phyloP scores from a whole-genome alignment of 208 protist genomes.

The Leishmania gerbilli region DNA sequence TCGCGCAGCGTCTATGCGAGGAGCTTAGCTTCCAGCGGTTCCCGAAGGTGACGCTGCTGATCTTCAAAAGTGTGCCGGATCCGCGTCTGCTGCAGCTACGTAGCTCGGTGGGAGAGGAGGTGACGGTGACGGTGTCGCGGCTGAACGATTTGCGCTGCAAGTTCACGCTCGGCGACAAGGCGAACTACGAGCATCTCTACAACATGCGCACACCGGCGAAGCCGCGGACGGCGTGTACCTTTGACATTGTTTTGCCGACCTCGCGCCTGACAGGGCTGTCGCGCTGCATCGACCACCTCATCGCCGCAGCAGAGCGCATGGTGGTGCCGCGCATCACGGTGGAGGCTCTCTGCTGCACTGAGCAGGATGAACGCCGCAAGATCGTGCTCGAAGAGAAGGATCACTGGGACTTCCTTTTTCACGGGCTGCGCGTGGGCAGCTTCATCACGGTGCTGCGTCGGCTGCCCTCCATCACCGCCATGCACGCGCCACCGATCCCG shows the following conservation, averaged over 20 bases:
- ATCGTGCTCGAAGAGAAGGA: conserved; percentile 80
- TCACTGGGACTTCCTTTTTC: conserved; percentile 83
- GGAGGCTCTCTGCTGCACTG: conserved; percentile 63
- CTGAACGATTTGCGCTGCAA: conserved; percentile 76
- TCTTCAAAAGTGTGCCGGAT: conserved; percentile 87
- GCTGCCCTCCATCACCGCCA: conserved; percentile 28
- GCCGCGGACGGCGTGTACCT: conserved; percentile 57
- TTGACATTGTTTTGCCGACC: conserved; percentile 44
- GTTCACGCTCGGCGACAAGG: conserved; percentile 65
- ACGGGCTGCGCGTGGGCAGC: conserved; percentile 63
- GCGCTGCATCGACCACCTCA: conserved; percentile 71
- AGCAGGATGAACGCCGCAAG: conserved; percentile 57
- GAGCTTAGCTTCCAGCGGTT: conserved; percentile 60
- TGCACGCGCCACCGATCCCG: conserved; percentile 42
- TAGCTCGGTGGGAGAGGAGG: conserved; percentile 49
- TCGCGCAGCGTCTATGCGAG: conserved; percentile 64
- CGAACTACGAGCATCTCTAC: conserved; percentile 79
- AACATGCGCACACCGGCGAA: conserved; percentile 77
- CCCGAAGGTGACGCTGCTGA: conserved; percentile 76
- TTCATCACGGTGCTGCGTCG: conserved; percentile 58
- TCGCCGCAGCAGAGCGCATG: conserved; percentile 55
- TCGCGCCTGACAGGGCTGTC: conserved; percentile 56
- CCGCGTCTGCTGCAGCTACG: conserved; percentile 77
- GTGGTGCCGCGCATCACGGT: conserved; percentile 74
- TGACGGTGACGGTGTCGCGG: conserved; percentile 65